Conservation (phyloP, 164 flowering plant species). For the Kalanchoe fedtschenkoi region DNA sequence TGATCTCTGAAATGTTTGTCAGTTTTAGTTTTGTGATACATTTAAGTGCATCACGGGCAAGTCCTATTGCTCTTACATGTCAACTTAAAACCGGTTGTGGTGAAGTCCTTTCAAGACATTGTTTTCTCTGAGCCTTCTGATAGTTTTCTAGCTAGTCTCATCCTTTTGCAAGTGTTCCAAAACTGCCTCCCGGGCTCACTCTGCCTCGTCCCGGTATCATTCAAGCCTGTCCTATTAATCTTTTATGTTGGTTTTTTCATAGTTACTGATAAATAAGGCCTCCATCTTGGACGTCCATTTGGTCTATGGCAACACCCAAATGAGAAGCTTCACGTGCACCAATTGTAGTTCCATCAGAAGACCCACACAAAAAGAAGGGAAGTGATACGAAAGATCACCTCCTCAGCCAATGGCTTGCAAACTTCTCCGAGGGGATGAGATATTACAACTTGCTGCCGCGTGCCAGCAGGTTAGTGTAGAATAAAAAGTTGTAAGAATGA, state of each 20-base stretch:
- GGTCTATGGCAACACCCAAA: too few species aligned
- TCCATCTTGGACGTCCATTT: too few species aligned
- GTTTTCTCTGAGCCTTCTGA: slow-evolving; percentile 64
- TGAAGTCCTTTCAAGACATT: too few species aligned
- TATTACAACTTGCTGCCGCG: slow-evolving; percentile 57
- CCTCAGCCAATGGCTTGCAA: slow-evolving; percentile 39
- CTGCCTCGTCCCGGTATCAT: too few species aligned
- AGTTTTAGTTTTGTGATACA: too few species aligned
- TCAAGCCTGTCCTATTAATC: too few species aligned
- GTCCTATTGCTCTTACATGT: too few species aligned
- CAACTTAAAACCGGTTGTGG: too few species aligned
- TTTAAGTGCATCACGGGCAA: too few species aligned
- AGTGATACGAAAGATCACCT: slow-evolving; percentile 44
- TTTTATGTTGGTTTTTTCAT: neutral
- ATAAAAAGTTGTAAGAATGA: neutral
- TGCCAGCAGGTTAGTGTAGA: slow-evolving; percentile 56
- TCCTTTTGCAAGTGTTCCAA: slow-evolving; percentile 49
- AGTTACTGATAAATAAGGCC: neutral
- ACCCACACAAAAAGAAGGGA: slow-evolving; percentile 28
- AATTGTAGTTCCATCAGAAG: slow-evolving; percentile 25
- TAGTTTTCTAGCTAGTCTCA: slow-evolving; percentile 44
- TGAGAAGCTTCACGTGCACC: slow-evolving; percentile 5
- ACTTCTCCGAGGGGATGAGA: slow-evolving; percentile 67
- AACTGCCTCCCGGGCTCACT: slow-evolving; percentile 35
- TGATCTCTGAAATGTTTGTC: too few species aligned